Percentiles rank a stretch among this genome's conserved stretches.
Conservation (phyloP, 352 stramenopile species). For the Phytopythium boreale region DNA sequence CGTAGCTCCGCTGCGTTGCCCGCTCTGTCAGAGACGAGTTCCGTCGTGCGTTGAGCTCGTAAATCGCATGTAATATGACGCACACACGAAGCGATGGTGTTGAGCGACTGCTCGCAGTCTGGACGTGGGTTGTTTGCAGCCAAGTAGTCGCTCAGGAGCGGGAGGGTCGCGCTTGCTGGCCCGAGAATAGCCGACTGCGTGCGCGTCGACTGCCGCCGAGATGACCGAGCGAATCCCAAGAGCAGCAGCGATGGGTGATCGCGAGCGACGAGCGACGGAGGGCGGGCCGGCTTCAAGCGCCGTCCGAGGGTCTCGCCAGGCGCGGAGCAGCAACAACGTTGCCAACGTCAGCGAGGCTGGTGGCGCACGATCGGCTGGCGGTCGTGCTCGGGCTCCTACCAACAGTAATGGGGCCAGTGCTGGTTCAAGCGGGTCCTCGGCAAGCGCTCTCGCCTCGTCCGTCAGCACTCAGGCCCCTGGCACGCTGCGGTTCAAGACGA, state of each 20-base stretch:
- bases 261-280: neutral
- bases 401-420: neutral
- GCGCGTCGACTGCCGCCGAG: neutral
- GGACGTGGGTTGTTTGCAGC: neutral
- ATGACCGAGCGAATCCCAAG: neutral
- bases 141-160: neutral
- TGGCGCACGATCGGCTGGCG: neutral
- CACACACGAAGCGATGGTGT: neutral
- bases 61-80: constrained; percentile 1
- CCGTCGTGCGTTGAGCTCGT: neutral
- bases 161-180: neutral
- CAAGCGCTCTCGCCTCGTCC: neutral
- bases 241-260: neutral
- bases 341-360: neutral
- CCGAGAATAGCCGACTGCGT: constrained; percentile 1
- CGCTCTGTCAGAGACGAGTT: neutral
- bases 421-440: neutral
- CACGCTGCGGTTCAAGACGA: constrained; percentile 77
- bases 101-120: neutral
- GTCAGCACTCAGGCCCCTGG: neutral
- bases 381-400: neutral
- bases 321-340: neutral
- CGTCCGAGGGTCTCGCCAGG: constrained; percentile 2
- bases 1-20: neutral
- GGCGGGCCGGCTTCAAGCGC: constrained; percentile 2